Evolutionary conservation across 257 asterid genomes (phyloP).

Genomic region (Ehretia macrophylla): DNA sequence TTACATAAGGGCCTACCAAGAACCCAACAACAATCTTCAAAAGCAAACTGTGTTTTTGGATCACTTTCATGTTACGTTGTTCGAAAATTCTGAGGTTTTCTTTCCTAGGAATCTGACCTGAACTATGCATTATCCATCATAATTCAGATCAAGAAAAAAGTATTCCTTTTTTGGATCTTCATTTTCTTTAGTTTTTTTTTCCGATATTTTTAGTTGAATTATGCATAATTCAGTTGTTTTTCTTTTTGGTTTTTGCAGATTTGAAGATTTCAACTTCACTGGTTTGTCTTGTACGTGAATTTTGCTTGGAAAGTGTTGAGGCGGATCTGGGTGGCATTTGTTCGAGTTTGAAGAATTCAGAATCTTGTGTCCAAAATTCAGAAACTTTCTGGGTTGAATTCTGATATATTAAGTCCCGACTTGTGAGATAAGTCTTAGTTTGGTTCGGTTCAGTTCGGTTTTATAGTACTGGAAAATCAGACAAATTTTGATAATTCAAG

Average conservation of each 20-base stretch:
- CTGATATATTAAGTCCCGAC: not conserved
- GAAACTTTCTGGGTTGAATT: slow-evolving; percentile 7
- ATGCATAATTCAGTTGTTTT: slow-evolving; percentile 37
- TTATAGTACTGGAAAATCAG: slow-evolving; percentile 2
- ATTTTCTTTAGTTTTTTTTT: slow-evolving; percentile 3
- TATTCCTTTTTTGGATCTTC: slow-evolving; percentile 20
- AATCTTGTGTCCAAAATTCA: slow-evolving; percentile 7
- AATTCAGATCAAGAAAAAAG: slow-evolving; percentile 24
- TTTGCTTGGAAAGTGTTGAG: slow-evolving; percentile 5
- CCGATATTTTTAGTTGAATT: slow-evolving; percentile 12
- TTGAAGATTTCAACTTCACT: slow-evolving; percentile 2
- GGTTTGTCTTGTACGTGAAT: not conserved
- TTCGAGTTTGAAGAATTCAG: slow-evolving; percentile 1
- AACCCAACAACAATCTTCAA: slow-evolving; percentile 24
- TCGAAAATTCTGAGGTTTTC: not conserved
- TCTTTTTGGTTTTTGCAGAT: slow-evolving; percentile 5
- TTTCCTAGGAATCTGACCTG: slow-evolving; percentile 39
- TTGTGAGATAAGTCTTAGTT: not conserved
- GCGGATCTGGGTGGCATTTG: slow-evolving; percentile 23
- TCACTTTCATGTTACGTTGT: slow-evolving; percentile 38
- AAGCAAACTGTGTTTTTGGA: slow-evolving; percentile 19
- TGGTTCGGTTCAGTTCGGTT: too few relatives aligned
- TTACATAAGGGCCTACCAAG: slow-evolving; percentile 35
- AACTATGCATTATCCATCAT: slow-evolving; percentile 41
- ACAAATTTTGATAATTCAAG: slow-evolving; percentile 3